phyloP scores from a whole-genome alignment of 2,329 filamentous ascomycete genomes.

The Diaporthe ilicicola region DNA sequence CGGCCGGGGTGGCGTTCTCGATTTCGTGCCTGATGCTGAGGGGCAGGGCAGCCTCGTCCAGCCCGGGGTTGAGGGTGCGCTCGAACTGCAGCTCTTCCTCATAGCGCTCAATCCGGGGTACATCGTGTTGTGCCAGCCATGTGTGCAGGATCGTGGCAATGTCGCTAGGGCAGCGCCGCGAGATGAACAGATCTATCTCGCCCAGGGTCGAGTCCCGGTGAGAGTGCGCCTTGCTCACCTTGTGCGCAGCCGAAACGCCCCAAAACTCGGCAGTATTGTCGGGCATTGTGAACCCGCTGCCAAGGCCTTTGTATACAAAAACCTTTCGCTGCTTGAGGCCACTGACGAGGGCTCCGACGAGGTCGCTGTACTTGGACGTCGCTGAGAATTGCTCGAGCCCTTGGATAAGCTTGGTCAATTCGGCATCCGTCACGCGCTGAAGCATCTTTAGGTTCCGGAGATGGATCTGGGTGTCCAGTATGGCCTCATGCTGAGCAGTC shows the following conservation, averaged over 20 bases:
- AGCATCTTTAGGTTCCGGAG: slow-evolving; percentile 44
- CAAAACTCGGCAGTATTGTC: slow-evolving; percentile 44
- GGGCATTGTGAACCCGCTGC: slow-evolving; percentile 46
- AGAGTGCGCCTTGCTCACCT: slow-evolving; percentile 1
- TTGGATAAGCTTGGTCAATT: slow-evolving; percentile 40
- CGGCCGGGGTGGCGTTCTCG: slow-evolving; percentile 41
- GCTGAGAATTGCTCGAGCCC: slow-evolving; percentile 36
- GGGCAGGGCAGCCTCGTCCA: slow-evolving; percentile 34
- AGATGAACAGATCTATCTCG: slow-evolving; percentile 46
- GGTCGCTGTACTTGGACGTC: slow-evolving; percentile 32
- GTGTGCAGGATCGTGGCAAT: slow-evolving; percentile 45
- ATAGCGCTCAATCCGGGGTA: slow-evolving; percentile 44
- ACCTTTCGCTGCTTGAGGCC: slow-evolving; percentile 40
- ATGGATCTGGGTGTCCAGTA: slow-evolving; percentile 43
- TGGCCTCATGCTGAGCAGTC: slow-evolving; percentile 40
- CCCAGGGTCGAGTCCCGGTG: slow-evolving; percentile 30
- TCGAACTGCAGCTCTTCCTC: slow-evolving; percentile 43
- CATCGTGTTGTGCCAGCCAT: slow-evolving; percentile 48
- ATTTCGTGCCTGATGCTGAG: slow-evolving; percentile 41
- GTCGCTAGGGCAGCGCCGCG: slow-evolving; percentile 44
- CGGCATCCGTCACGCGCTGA: slow-evolving; percentile 40
- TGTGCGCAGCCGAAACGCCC: slow-evolving; percentile 41
- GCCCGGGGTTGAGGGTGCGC: slow-evolving; percentile 25
- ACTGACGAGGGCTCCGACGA: slow-evolving; percentile 40
- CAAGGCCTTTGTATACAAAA: slow-evolving; percentile 45